Evolutionary conservation across 495 filamentous ascomycete species (phyloP).

Genomic region (Viridothelium virens): DNA sequence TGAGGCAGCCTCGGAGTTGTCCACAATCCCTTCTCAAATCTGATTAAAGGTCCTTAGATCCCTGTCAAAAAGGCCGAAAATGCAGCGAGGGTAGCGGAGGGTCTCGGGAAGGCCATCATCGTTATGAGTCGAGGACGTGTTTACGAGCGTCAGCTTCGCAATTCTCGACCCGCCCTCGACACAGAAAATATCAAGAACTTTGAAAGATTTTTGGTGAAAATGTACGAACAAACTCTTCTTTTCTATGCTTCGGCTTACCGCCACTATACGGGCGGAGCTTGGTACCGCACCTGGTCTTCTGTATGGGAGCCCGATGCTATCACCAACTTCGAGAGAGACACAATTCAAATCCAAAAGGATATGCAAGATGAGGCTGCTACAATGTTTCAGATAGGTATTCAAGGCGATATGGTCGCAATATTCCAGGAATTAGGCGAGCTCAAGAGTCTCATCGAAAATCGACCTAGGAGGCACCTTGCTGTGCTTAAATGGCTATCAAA

Average conservation of each 20-base stretch:
- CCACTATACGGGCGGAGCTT: not conserved
- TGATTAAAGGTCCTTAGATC: not conserved
- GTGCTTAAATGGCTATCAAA: not conserved
- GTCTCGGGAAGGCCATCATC: not conserved
- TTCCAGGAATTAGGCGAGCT: not conserved
- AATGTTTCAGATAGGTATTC: not conserved
- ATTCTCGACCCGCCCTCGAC: not conserved
- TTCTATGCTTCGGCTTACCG: not conserved
- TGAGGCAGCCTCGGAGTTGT: not conserved
- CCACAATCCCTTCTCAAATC: not conserved
- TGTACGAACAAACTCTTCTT: not conserved
- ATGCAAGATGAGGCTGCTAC: conserved; percentile 1
- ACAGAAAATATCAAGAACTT: not conserved
- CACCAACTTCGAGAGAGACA: not conserved
- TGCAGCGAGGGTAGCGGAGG: not conserved
- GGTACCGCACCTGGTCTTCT: not conserved
- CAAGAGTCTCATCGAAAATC: not conserved
- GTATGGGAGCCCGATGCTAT: not conserved
- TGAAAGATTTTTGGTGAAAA: not conserved
- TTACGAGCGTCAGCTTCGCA: not conserved
- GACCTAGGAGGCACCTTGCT: not conserved
- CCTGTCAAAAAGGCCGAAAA: not conserved
- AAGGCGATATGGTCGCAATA: not conserved
- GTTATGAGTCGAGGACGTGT: not conserved
- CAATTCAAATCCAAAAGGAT: not conserved